phyloP scores from a whole-genome alignment of 805 yeast species.

The Yarrowia sp. region DNA sequence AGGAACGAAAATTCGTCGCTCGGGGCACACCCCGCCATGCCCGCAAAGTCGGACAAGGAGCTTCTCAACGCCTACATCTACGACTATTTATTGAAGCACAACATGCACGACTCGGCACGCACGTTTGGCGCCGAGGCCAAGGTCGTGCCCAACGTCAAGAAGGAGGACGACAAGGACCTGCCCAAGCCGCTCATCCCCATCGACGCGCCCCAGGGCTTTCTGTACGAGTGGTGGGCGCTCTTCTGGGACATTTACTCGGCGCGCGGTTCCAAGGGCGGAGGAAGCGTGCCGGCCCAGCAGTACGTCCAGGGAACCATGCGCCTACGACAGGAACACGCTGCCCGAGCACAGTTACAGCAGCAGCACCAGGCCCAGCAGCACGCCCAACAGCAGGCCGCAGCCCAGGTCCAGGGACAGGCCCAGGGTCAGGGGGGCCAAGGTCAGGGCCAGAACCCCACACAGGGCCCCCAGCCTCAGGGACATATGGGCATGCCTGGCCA shows the following conservation, averaged over 20 bases:
- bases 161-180: constrained; percentile 42
- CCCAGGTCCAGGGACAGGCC: constrained; percentile 45
- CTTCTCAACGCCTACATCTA: constrained; percentile 80
- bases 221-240: constrained; percentile 95
- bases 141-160: constrained; percentile 50
- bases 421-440: constrained; percentile 43
- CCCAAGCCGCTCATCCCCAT: constrained; percentile 51
- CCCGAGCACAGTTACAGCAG: constrained; percentile 40
- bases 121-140: constrained; percentile 81
- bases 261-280: constrained; percentile 69
- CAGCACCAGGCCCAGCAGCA: constrained; percentile 45
- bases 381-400: constrained; percentile 42
- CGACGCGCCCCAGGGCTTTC: constrained; percentile 87
- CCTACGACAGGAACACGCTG: constrained; percentile 46
- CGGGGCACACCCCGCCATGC: constrained; percentile 38
- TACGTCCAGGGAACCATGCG: constrained; percentile 66
- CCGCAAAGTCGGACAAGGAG: constrained; percentile 44
- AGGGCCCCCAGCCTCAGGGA: constrained; percentile 41
- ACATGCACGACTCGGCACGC: constrained; percentile 73
- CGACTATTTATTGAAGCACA: constrained; percentile 80
- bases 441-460: constrained; percentile 42
- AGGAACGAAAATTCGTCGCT: constrained; percentile 39
- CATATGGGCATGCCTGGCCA: constrained; percentile 42
- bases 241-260: constrained; percentile 95
- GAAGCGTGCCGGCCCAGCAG: constrained; percentile 65